phyloP scores from a whole-genome alignment of 495 filamentous ascomycete species.

The Durotheca rogersii region DNA sequence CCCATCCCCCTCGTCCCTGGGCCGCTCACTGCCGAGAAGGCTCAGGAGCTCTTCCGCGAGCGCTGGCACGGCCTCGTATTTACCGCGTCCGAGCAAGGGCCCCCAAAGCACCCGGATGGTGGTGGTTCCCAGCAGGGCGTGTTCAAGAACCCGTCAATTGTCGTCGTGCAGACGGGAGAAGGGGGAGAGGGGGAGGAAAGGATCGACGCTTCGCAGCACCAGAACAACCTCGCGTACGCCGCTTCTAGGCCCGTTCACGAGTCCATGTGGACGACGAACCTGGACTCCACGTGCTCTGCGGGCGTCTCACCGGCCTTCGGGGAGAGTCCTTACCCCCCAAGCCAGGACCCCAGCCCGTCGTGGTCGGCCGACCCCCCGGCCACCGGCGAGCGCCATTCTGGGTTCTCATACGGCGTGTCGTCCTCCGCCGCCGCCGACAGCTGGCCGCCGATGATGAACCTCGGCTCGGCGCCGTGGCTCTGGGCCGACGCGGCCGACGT shows the following conservation, averaged over 20 bases:
- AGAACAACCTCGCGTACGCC: too few relatives aligned
- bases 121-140: background rate
- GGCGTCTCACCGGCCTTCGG: too few relatives aligned
- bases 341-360: too few relatives aligned
- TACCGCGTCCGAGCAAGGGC: background rate
- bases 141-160: slow-evolving; percentile 5
- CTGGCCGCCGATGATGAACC: slow-evolving; percentile 1
- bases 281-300: too few relatives aligned
- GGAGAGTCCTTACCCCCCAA: too few relatives aligned
- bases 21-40: slow-evolving; percentile 29
- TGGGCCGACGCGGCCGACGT: slow-evolving; percentile 35
- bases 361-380: too few relatives aligned
- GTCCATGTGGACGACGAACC: too few relatives aligned
- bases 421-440: slow-evolving; percentile 2
- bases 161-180: too few relatives aligned
- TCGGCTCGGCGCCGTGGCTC: slow-evolving; percentile 36
- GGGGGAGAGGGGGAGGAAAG: too few relatives aligned
- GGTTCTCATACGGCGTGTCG: slow-evolving; percentile 1
- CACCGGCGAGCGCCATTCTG: background rate
- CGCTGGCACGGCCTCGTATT: slow-evolving; percentile 43
- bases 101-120: background rate
- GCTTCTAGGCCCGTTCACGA: too few relatives aligned
- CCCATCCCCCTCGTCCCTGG: slow-evolving; percentile 40
- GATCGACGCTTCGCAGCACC: too few relatives aligned
- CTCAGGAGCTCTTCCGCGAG: slow-evolving; percentile 37